A percentile compares a stretch with the other conserved stretches of the same genome.
Conservation (phyloP, 148 eudicot genomes). For the Rheum nobile region DNA sequence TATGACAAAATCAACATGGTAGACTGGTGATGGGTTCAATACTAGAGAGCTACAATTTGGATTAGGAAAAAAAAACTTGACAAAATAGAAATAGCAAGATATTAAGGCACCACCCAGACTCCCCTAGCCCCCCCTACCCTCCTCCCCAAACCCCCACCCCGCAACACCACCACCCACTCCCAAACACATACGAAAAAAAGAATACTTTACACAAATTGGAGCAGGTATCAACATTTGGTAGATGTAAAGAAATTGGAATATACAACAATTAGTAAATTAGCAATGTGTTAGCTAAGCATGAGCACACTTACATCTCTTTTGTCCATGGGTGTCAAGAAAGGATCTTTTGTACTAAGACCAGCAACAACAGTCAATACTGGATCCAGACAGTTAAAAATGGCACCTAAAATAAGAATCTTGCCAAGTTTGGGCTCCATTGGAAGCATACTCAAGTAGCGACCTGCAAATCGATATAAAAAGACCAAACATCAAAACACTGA, state of each 20-base stretch:
- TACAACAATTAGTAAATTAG: neutral
- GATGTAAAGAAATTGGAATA: neutral
- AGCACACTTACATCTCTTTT: constrained; percentile 80
- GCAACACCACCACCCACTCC: no score
- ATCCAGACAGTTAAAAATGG: constrained; percentile 72
- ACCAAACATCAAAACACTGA: neutral
- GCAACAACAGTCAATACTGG: constrained; percentile 87
- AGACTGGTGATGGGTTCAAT: no score
- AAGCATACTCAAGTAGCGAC: constrained; percentile 74
- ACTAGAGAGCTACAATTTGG: neutral
- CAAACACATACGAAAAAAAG: neutral
- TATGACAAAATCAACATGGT: neutral
- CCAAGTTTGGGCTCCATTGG: constrained; percentile 99
- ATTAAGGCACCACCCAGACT: neutral
- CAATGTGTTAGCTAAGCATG: neutral
- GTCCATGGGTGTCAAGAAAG: constrained; percentile 87
- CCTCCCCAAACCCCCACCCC: no score
- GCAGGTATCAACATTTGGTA: neutral
- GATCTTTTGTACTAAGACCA: constrained; percentile 90
- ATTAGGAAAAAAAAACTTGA: neutral
- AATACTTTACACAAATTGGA: neutral
- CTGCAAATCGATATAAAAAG: constrained; percentile 30
- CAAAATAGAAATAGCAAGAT: neutral
- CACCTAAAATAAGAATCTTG: constrained; percentile 89
- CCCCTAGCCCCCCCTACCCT: no score